Evolutionary conservation across 2,329 filamentous ascomycete genomes (phyloP).

Genomic region (Botrytis paeoniae): DNA sequence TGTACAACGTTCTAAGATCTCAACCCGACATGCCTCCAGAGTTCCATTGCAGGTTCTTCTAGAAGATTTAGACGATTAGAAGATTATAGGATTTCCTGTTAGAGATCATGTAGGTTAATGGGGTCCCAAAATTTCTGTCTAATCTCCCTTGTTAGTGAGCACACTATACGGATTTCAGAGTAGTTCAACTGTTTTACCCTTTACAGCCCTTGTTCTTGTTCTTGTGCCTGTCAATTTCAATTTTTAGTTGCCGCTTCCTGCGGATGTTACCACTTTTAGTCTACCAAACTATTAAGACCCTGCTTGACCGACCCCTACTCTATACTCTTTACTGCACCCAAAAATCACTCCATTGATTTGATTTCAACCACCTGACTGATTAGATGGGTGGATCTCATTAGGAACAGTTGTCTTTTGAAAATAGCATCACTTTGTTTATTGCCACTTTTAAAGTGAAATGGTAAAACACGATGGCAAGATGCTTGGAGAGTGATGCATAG

Average conservation of each 20-base stretch:
- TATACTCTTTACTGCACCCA: background rate
- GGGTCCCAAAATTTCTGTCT: background rate
- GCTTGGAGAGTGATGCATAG: background rate
- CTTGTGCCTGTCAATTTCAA: conserved; percentile 13
- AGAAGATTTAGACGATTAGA: conserved; percentile 9
- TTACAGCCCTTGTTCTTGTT: background rate
- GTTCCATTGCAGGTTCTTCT: conserved; percentile 11
- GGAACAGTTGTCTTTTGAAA: background rate
- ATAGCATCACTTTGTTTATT: background rate
- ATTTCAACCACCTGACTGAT: conserved; percentile 1
- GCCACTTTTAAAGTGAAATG: background rate
- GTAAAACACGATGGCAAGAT: background rate
- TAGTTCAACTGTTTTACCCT: background rate
- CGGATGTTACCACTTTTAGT: conserved; percentile 15
- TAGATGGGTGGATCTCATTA: background rate
- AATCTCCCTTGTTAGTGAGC: background rate
- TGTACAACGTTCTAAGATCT: background rate
- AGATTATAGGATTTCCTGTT: background rate
- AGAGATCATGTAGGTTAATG: background rate
- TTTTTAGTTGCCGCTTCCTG: conserved; percentile 20
- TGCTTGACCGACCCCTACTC: background rate
- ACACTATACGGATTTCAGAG: background rate
- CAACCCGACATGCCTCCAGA: background rate
- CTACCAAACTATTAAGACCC: background rate
- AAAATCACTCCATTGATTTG: background rate